phyloP scores from a whole-genome alignment of 495 filamentous ascomycete genomes.

The Oidiodendron maius region DNA sequence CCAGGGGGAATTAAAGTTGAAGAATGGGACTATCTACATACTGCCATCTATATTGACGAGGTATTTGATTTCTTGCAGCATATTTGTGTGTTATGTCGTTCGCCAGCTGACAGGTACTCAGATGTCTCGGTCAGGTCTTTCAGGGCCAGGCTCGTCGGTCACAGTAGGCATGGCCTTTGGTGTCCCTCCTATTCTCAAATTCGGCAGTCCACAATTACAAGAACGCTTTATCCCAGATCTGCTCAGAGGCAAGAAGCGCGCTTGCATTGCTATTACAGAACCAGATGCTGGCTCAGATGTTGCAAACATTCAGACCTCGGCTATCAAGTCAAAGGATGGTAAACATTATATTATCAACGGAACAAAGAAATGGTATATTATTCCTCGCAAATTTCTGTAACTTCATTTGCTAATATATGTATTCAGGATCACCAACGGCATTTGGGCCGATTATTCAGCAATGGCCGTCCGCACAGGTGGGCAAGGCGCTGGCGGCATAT shows the following conservation, averaged over 20 bases:
- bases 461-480: constrained; percentile 78
- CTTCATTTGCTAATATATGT: too few relatives aligned
- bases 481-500: constrained; percentile 53
- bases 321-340: constrained; percentile 55
- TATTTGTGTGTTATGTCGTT: too few relatives aligned
- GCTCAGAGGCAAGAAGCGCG: constrained; percentile 57
- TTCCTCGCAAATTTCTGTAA: too few relatives aligned
- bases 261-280: constrained; percentile 76
- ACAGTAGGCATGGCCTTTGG: constrained; percentile 69
- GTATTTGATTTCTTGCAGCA: too few relatives aligned
- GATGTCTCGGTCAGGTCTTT: constrained; percentile 58
- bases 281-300: constrained; percentile 69
- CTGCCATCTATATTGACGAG: constrained; percentile 64
- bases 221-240: constrained; percentile 60
- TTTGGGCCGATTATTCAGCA: constrained; percentile 64
- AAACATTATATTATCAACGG: constrained; percentile 68
- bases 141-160: constrained; percentile 52
- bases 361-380: constrained; percentile 64
- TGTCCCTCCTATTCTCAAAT: constrained; percentile 64
- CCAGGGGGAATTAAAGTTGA: constrained; percentile 62
- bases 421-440: constrained; percentile 60
- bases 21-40: constrained; percentile 70
- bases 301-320: constrained; percentile 62
- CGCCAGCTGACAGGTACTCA: too few relatives aligned
- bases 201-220: constrained; percentile 52